phyloP scores from a whole-genome alignment of 495 filamentous ascomycete species.

The Annulohypoxylon stygium region DNA sequence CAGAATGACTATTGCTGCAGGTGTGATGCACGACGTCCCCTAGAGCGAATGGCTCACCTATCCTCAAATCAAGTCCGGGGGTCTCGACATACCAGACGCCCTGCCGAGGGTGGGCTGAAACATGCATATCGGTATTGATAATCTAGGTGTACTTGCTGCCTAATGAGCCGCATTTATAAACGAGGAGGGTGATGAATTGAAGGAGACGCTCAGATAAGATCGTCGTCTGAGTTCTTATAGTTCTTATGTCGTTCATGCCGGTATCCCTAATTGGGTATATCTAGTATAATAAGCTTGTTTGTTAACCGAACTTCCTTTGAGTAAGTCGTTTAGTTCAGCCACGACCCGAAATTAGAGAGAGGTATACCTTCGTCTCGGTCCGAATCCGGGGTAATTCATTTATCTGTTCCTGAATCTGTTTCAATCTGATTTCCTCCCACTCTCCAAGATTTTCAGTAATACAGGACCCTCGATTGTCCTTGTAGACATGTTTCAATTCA shows the following conservation, averaged over 20 bases:
- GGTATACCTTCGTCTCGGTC: constrained; percentile 11
- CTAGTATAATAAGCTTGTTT: background rate
- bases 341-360: constrained; percentile 10
- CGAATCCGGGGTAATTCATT: constrained; percentile 7
- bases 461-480: background rate
- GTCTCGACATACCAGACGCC: background rate
- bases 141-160: background rate
- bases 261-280: constrained; percentile 10
- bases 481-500: background rate
- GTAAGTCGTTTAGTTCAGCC: background rate
- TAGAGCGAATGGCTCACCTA: background rate
- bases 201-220: constrained; percentile 28
- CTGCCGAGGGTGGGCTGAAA: constrained; percentile 26
- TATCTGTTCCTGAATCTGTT: constrained; percentile 4
- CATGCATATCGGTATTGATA: constrained; percentile 36
- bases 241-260: constrained; percentile 6
- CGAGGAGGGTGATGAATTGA: background rate
- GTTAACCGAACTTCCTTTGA: background rate
- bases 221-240: constrained; percentile 9
- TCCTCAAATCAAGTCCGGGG: constrained; percentile 10
- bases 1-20: constrained; percentile 9
- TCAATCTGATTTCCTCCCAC: constrained; percentile 17
- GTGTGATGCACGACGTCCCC: constrained; percentile 9
- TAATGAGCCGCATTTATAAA: constrained; percentile 30
- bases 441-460: background rate